Conservation (phyloP, 768 basidiomycete species). For the Russula sp. region DNA sequence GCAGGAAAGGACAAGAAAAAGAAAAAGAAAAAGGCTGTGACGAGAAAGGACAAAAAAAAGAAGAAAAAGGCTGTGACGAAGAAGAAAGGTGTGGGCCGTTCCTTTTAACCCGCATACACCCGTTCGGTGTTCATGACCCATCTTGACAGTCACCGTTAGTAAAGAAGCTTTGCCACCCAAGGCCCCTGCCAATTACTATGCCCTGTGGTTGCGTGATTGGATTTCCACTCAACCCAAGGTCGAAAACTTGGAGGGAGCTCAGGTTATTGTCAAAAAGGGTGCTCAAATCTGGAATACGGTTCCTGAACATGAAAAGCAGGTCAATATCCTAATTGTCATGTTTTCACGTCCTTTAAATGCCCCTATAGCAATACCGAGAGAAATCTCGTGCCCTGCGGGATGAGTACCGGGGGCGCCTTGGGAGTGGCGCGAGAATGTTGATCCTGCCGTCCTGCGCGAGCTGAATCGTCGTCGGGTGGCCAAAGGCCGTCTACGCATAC, state of each 20-base stretch:
- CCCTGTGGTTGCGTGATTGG: conserved; percentile 2
- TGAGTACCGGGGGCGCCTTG: background rate
- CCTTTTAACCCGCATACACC: background rate
- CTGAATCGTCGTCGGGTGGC: conserved; percentile 20
- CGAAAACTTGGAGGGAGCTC: fast-evolving
- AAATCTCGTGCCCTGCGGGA: background rate
- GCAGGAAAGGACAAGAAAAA: background rate
- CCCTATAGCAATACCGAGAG: conserved; percentile 14
- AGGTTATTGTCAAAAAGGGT: background rate
- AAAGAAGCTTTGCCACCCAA: conserved; percentile 10
- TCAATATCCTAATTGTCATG: background rate
- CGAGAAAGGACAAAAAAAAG: too few species aligned
- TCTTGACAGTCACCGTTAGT: conserved; percentile 1
- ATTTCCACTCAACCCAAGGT: conserved; percentile 9
- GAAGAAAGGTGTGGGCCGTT: background rate
- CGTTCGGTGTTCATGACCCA: conserved; percentile 7
- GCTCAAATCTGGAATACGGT: conserved; percentile 11
- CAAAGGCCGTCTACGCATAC: background rate
- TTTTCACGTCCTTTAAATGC: background rate
- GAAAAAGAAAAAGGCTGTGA: background rate
- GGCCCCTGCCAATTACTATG: background rate
- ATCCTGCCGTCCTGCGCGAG: conserved; percentile 15
- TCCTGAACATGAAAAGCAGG: conserved; percentile 26
- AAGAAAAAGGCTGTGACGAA: background rate
- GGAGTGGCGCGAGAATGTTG: conserved; percentile 20